These are phyloP conservation scores for Epichloe uncinata DNA, from an alignment of 2,329 filamentous ascomycete genomes.

Conservation along the genomic window DNA sequence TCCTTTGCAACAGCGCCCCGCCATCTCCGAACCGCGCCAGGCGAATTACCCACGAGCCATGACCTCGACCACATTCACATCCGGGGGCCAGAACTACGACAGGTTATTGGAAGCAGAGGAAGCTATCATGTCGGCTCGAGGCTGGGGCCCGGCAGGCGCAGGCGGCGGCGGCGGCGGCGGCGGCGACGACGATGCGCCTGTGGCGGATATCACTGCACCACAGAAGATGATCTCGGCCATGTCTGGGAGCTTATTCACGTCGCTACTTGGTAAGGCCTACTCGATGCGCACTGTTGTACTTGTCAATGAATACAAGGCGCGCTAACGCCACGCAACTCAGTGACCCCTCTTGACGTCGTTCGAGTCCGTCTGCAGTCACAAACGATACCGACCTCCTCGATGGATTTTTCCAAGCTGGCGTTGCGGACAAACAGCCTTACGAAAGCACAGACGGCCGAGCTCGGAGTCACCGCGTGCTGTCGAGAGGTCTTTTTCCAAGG, in stretches of 20 bases:
- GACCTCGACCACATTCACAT: constrained; percentile 6
- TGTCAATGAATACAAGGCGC: neutral
- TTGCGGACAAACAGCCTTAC: constrained; percentile 45
- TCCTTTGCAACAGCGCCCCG: neutral
- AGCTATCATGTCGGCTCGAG: constrained; percentile 15
- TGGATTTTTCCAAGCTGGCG: constrained; percentile 43
- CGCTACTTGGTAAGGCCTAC: constrained; percentile 59
- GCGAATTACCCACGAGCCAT: neutral
- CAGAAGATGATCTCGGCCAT: constrained; percentile 96
- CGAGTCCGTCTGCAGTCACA: constrained; percentile 91
- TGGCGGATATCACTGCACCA: constrained; percentile 58
- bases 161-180: neutral
- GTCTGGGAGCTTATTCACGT: constrained; percentile 79
- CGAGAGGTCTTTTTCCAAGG: constrained; percentile 95
- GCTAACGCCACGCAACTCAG: constrained; percentile 28
- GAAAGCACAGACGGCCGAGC: constrained; percentile 60
- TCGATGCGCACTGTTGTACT: neutral
- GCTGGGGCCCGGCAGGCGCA: constrained; percentile 4
- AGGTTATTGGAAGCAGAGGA: constrained; percentile 16
- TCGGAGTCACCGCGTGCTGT: constrained; percentile 90
- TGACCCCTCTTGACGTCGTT: constrained; percentile 92
- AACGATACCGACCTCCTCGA: constrained; percentile 32
- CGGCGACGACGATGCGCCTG: constrained; percentile 18
- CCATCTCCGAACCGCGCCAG: neutral
- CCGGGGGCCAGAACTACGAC: constrained; percentile 15